Conservation (phyloP, 352 stramenopile genomes). For the Globisporangium irregulare region DNA sequence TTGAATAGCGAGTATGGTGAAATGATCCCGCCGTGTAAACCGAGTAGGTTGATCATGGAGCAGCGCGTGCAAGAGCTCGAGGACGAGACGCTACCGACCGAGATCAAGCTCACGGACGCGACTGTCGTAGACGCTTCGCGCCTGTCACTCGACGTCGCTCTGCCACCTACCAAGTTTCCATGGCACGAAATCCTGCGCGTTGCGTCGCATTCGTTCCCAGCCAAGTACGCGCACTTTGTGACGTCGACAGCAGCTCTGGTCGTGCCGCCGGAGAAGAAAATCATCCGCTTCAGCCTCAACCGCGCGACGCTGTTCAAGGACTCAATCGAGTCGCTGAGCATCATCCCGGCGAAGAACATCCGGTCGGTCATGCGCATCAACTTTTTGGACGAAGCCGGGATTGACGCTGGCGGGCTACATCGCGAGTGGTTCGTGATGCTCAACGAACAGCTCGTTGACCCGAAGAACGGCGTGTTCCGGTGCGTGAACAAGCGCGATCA, state of each 20-base stretch:
- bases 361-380: conserved; percentile 47
- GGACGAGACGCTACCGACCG: neutral
- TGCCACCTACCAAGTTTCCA: neutral
- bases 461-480: conserved; percentile 24
- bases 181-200: neutral
- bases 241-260: conserved; percentile 18
- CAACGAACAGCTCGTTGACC: conserved; percentile 23
- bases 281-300: conserved; percentile 27
- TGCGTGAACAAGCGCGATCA: conserved; percentile 36
- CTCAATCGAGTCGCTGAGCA: conserved; percentile 29
- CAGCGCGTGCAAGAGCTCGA: neutral
- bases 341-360: conserved; percentile 24
- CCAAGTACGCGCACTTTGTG: conserved; percentile 39
- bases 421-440: conserved; percentile 62
- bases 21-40: neutral
- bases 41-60: neutral
- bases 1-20: no score
- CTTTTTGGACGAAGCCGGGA: conserved; percentile 51
- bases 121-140: conserved; percentile 1
- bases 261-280: conserved; percentile 18
- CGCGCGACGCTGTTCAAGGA: conserved; percentile 29
- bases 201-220: conserved; percentile 19
- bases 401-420: conserved; percentile 63
- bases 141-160: neutral
- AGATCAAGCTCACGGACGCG: conserved; percentile 4